These are phyloP conservation scores for Chlorophyllum brunneum DNA, from an alignment of 768 basidiomycete genomes.

Conservation along the genomic window DNA sequence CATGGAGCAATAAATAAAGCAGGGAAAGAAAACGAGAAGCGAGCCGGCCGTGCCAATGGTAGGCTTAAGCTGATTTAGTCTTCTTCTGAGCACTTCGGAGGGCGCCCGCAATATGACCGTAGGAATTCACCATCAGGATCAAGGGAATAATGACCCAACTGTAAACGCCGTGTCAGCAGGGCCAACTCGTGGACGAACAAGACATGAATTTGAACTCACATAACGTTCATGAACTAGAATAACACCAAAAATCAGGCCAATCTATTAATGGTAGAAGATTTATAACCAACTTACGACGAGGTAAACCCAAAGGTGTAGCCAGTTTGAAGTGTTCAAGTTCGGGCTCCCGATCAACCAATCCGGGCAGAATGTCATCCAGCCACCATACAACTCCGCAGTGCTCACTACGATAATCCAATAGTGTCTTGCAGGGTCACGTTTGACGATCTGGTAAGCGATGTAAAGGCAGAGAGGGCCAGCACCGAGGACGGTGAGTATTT, in stretches of 20 bases:
- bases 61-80: slow-evolving; percentile 16
- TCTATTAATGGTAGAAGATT: not conserved
- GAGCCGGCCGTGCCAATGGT: not conserved
- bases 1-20: not conserved
- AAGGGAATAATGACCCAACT: slow-evolving; percentile 83
- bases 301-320: slow-evolving; percentile 76
- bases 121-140: slow-evolving; percentile 77
- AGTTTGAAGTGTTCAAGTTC: slow-evolving; percentile 67
- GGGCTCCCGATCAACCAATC: slow-evolving; percentile 80
- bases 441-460: slow-evolving; percentile 61
- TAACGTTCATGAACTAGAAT: slow-evolving; percentile 71
- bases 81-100: slow-evolving; percentile 40
- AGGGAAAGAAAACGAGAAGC: not conserved
- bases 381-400: slow-evolving; percentile 77
- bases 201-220: too few species aligned
- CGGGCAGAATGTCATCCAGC: slow-evolving; percentile 90
- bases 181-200: too few species aligned
- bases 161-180: too few species aligned
- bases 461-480: slow-evolving; percentile 74
- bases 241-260: not conserved
- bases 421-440: slow-evolving; percentile 61
- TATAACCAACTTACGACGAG: slow-evolving; percentile 57
- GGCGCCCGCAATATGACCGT: slow-evolving; percentile 59
- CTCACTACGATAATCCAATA: slow-evolving; percentile 80
- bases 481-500: slow-evolving; percentile 78